Conservation (phyloP, 2,329 filamentous ascomycete genomes). For the Xylariaceae sp. region DNA sequence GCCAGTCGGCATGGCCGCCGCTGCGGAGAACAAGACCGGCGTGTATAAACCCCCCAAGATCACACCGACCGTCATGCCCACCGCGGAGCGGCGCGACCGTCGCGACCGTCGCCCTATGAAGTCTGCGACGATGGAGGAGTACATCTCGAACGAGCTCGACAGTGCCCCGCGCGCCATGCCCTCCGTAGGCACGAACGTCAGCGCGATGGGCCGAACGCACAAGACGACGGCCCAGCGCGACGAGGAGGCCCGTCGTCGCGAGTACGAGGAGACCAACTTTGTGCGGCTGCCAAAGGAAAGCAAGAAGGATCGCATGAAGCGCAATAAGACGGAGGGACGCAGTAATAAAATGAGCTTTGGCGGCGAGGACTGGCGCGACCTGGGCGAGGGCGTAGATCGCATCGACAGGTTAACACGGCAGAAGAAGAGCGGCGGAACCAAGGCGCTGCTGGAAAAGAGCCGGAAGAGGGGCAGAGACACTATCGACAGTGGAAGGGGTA, state of each 20-base stretch:
- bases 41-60: slow-evolving; percentile 89
- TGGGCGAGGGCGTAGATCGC: slow-evolving; percentile 81
- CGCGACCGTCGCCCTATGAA: slow-evolving; percentile 57
- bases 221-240: slow-evolving; percentile 74
- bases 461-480: slow-evolving; percentile 72
- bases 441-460: slow-evolving; percentile 72
- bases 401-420: slow-evolving; percentile 78
- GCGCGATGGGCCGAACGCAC: slow-evolving; percentile 69
- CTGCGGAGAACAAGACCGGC: slow-evolving; percentile 50
- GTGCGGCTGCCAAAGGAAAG: slow-evolving; percentile 77
- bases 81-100: slow-evolving; percentile 43
- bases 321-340: slow-evolving; percentile 46
- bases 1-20: slow-evolving; percentile 23
- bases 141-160: slow-evolving; percentile 72
- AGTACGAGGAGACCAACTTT: slow-evolving; percentile 93
- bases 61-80: slow-evolving; percentile 77
- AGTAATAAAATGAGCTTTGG: slow-evolving; percentile 65
- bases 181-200: slow-evolving; percentile 87
- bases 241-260: slow-evolving; percentile 70
- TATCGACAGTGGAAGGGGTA: slow-evolving; percentile 63
- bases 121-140: slow-evolving; percentile 88
- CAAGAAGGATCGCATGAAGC: slow-evolving; percentile 79
- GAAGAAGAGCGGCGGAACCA: slow-evolving; percentile 54
- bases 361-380: slow-evolving; percentile 86
- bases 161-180: slow-evolving; percentile 77